A percentile compares a stretch with the other conserved stretches of the same genome.
Evolutionary conservation across 2,329 filamentous ascomycete species (phyloP).

Genomic region (Calonectria montana): DNA sequence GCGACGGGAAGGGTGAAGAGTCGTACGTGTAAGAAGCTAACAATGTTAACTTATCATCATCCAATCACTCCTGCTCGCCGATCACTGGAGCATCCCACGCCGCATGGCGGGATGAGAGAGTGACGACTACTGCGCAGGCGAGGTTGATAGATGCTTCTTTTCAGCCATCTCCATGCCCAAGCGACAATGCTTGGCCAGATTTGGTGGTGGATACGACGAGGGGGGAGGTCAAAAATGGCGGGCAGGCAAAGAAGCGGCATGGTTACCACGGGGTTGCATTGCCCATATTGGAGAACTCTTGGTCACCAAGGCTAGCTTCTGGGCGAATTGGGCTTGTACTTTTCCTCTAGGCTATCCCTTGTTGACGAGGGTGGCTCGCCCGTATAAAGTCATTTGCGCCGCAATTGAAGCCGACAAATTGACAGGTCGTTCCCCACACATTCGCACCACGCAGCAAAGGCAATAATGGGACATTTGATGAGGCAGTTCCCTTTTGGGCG

Average conservation of each 20-base stretch:
- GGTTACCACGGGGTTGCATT: background rate
- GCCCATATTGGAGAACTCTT: background rate
- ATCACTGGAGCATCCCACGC: constrained; percentile 17
- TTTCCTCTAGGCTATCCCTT: constrained; percentile 1
- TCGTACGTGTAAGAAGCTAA: background rate
- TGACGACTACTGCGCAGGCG: background rate
- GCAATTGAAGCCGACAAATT: constrained; percentile 26
- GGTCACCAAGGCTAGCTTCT: background rate
- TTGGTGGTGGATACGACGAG: constrained; percentile 19
- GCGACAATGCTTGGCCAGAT: constrained; percentile 21
- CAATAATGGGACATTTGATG: constrained; percentile 40
- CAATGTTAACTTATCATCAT: background rate
- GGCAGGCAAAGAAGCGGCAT: constrained; percentile 1
- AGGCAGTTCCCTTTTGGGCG: constrained; percentile 40
- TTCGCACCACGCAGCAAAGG: constrained; percentile 29
- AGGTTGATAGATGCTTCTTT: constrained; percentile 14
- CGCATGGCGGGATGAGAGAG: constrained; percentile 24
- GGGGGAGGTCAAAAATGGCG: background rate
- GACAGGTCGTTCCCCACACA: constrained; percentile 35
- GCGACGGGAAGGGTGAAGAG: background rate
- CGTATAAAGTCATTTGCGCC: constrained; percentile 28
- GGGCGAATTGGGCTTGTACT: constrained; percentile 8
- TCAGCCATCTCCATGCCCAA: constrained; percentile 31
- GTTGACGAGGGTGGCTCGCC: background rate
- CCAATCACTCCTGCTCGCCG: constrained; percentile 24